A percentile compares a stretch with the other conserved stretches of the same genome.
phyloP scores from a whole-genome alignment of 805 yeast species.

The Tetrapisispora phaffii region DNA sequence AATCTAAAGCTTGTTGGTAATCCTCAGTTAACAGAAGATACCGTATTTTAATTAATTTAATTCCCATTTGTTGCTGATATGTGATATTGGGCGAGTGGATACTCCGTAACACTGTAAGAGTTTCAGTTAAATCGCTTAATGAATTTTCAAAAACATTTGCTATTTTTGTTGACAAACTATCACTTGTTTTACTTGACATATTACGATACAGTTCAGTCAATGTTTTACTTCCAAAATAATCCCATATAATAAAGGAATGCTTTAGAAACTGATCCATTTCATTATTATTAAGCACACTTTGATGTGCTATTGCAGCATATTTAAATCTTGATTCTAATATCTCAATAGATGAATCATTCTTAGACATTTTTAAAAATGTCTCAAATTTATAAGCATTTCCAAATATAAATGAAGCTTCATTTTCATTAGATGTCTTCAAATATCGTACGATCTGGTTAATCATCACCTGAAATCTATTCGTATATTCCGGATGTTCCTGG shows the following conservation, averaged over 20 bases:
- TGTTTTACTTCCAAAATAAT: slow-evolving; percentile 13
- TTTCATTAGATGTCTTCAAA: slow-evolving; percentile 25
- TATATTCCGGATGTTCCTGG: slow-evolving; percentile 52
- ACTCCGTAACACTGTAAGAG: not conserved
- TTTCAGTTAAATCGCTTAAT: not conserved
- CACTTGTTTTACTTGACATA: not conserved
- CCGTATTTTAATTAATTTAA: slow-evolving; percentile 33
- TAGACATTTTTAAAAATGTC: slow-evolving; percentile 43
- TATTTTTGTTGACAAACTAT: slow-evolving; percentile 7
- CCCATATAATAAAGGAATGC: slow-evolving; percentile 12
- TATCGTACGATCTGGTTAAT: slow-evolving; percentile 60
- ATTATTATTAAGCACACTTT: slow-evolving; percentile 25
- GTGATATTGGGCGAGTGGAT: slow-evolving; percentile 30
- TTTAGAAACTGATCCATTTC: not conserved
- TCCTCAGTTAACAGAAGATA: slow-evolving; percentile 30
- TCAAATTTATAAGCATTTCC: slow-evolving; percentile 62
- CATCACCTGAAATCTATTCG: slow-evolving; percentile 42
- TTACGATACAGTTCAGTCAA: slow-evolving; percentile 11
- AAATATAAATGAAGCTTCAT: slow-evolving; percentile 22
- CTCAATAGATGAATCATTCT: slow-evolving; percentile 37
- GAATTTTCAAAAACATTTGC: slow-evolving; percentile 4
- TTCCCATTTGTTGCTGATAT: slow-evolving; percentile 31
- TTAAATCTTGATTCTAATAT: slow-evolving; percentile 49
- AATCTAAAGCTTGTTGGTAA: slow-evolving; percentile 22
- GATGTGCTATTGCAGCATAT: slow-evolving; percentile 45